These are phyloP conservation scores for Mucor plumbeus DNA, from an alignment of 371 early-diverging fungal genomes.

Conservation along the genomic window DNA sequence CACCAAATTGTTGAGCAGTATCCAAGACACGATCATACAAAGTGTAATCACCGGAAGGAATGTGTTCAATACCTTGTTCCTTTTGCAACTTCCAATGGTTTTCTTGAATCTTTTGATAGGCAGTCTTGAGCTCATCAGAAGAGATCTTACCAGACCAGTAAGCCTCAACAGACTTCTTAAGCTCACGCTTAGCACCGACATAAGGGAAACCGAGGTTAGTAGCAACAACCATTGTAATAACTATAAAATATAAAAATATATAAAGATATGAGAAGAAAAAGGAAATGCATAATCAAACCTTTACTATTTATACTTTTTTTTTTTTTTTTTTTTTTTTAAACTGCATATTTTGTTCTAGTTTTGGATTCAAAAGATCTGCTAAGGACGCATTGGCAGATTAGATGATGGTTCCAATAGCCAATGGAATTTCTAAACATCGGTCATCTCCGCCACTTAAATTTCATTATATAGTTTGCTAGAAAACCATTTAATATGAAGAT, in stretches of 20 bases:
- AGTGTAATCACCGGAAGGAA: slow-evolving; percentile 95
- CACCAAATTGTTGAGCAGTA: slow-evolving; percentile 78
- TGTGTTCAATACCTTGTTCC: slow-evolving; percentile 78
- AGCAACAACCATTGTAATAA: slow-evolving; percentile 64
- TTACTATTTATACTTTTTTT: slow-evolving; percentile 1
- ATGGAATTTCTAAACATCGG: background rate
- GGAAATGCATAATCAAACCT: background rate
- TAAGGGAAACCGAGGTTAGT: slow-evolving; percentile 83
- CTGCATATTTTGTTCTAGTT: slow-evolving; percentile 2
- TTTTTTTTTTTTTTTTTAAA: background rate
- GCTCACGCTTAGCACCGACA: slow-evolving; percentile 87
- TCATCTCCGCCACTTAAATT: slow-evolving; percentile 11
- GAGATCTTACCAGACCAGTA: slow-evolving; percentile 93
- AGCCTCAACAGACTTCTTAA: slow-evolving; percentile 87
- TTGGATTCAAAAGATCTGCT: slow-evolving; percentile 16
- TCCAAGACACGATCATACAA: slow-evolving; percentile 96
- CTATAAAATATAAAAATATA: slow-evolving; percentile 5
- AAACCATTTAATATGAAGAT: background rate
- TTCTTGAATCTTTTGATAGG: slow-evolving; percentile 80
- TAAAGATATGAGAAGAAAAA: slow-evolving; percentile 6
- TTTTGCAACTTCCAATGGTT: slow-evolving; percentile 90
- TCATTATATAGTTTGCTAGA: background rate
- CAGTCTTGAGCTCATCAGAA: slow-evolving; percentile 72
- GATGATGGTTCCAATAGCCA: slow-evolving; percentile 15
- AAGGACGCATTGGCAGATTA: slow-evolving; percentile 19